Conservation (phyloP, 2,329 filamentous ascomycete genomes). For the Didymella segeticola region DNA sequence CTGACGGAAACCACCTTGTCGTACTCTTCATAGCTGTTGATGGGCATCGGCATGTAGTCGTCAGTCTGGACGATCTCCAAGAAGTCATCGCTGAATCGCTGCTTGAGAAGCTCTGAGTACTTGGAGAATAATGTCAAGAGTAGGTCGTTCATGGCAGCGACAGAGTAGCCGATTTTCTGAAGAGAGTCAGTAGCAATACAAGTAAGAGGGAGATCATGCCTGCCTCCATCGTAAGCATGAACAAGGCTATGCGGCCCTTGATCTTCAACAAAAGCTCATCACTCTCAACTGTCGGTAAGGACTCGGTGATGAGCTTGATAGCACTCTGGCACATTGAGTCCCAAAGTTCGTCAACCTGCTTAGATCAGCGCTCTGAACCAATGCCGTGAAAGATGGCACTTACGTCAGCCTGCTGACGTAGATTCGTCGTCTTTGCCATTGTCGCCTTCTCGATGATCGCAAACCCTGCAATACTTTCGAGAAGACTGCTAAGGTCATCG, state of each 20-base stretch:
- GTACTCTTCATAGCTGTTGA: slow-evolving; percentile 88
- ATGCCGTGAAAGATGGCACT: slow-evolving; percentile 31
- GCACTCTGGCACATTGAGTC: slow-evolving; percentile 95
- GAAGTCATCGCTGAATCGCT: slow-evolving; percentile 92
- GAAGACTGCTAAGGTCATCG: slow-evolving; percentile 81
- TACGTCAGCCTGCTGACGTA: slow-evolving; percentile 82
- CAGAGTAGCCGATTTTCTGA: slow-evolving; percentile 87
- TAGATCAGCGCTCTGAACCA: slow-evolving; percentile 1
- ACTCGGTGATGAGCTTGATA: slow-evolving; percentile 80
- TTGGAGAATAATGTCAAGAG: slow-evolving; percentile 90
- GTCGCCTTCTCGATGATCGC: slow-evolving; percentile 96
- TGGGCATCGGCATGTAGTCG: slow-evolving; percentile 99
- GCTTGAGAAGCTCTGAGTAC: slow-evolving; percentile 90
- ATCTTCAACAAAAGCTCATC: slow-evolving; percentile 92
- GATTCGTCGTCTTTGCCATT: slow-evolving; percentile 82
- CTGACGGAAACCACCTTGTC: slow-evolving; percentile 95
- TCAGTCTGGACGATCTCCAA: slow-evolving; percentile 90
- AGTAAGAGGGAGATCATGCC: slow-evolving; percentile 30
- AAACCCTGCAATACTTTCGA: slow-evolving; percentile 95
- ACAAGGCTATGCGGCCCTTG: slow-evolving; percentile 89
- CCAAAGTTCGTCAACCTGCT: slow-evolving; percentile 93
- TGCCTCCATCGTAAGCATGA: slow-evolving; percentile 98
- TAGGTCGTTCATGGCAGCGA: slow-evolving; percentile 80
- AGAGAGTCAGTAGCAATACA: slow-evolving; percentile 12
- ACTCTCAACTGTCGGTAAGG: slow-evolving; percentile 80